Percentiles rank a stretch among this genome's conserved stretches.
Conservation (phyloP, 2,329 filamentous ascomycete species). For the Dactylellina cionopaga region DNA sequence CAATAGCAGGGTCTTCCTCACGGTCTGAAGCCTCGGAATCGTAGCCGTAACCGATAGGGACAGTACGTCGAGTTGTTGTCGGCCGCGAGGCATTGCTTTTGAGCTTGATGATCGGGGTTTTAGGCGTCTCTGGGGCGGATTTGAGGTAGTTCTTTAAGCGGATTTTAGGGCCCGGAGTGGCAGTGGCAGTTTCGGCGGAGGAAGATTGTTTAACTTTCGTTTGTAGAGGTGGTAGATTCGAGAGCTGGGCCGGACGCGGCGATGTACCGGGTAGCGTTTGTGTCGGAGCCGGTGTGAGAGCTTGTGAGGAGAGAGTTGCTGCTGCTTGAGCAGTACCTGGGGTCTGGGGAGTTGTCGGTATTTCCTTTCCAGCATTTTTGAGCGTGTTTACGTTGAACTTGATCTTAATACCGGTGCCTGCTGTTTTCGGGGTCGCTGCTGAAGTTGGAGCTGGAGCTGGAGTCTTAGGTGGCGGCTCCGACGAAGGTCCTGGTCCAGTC, state of each 20-base stretch:
- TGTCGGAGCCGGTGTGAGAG: conserved; percentile 34
- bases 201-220: conserved; percentile 16
- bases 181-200: not conserved
- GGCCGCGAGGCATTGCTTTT: conserved; percentile 69
- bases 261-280: conserved; percentile 11
- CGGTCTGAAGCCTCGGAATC: conserved; percentile 94
- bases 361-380: conserved; percentile 27
- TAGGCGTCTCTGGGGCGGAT: conserved; percentile 54
- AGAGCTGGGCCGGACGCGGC: conserved; percentile 29
- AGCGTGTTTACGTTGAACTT: conserved; percentile 42
- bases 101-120: conserved; percentile 66
- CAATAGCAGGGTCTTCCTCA: conserved; percentile 85
- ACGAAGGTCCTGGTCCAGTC: not conserved
- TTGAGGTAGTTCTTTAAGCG: conserved; percentile 25
- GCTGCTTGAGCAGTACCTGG: conserved; percentile 12
- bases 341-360: conserved; percentile 4
- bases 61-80: conserved; percentile 69
- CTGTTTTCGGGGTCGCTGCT: conserved; percentile 18
- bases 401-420: conserved; percentile 44
- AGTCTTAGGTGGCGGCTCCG: not conserved
- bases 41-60: conserved; percentile 82
- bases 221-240: conserved; percentile 36
- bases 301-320: conserved; percentile 17
- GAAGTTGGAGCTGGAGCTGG: conserved; percentile 5
- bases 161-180: conserved; percentile 27